Evolutionary conservation across 495 filamentous ascomycete genomes (phyloP).

Genomic region (Xylaria cubensis): DNA sequence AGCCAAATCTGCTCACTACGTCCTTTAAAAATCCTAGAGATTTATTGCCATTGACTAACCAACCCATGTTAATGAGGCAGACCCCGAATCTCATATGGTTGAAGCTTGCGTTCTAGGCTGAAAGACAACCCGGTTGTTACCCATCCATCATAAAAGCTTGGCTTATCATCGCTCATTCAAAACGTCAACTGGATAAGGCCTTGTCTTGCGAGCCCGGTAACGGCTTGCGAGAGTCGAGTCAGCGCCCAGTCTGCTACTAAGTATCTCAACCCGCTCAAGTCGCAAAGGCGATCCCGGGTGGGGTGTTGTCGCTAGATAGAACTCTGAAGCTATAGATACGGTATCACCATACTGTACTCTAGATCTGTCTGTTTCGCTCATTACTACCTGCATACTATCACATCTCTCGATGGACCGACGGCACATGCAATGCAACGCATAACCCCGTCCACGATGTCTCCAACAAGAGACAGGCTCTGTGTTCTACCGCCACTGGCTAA

Average conservation of each 20-base stretch:
- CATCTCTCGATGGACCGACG: constrained; percentile 15
- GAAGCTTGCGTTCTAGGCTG: constrained; percentile 23
- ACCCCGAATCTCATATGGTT: constrained; percentile 23
- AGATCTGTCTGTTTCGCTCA: constrained; percentile 22
- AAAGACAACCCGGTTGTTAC: constrained; percentile 23
- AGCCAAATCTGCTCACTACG: constrained; percentile 1
- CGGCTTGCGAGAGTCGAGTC: background rate
- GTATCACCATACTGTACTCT: background rate
- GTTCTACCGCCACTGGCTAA: constrained; percentile 19
- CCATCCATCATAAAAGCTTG: constrained; percentile 10
- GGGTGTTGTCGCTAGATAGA: background rate
- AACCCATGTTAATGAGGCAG: background rate
- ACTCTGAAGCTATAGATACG: background rate
- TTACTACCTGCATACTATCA: constrained; percentile 14
- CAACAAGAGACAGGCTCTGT: constrained; percentile 18
- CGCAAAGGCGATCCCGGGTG: background rate
- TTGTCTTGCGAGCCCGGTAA: background rate
- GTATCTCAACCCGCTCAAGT: background rate
- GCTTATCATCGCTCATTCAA: constrained; percentile 4
- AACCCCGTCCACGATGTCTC: constrained; percentile 22
- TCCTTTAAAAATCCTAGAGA: background rate
- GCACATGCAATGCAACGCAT: constrained; percentile 26
- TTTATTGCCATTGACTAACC: constrained; percentile 27
- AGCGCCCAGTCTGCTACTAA: background rate
- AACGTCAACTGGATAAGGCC: background rate